These are phyloP conservation scores for Chlorella variabilis DNA, from an alignment of 163 green algal species.

Conservation along the genomic window DNA sequence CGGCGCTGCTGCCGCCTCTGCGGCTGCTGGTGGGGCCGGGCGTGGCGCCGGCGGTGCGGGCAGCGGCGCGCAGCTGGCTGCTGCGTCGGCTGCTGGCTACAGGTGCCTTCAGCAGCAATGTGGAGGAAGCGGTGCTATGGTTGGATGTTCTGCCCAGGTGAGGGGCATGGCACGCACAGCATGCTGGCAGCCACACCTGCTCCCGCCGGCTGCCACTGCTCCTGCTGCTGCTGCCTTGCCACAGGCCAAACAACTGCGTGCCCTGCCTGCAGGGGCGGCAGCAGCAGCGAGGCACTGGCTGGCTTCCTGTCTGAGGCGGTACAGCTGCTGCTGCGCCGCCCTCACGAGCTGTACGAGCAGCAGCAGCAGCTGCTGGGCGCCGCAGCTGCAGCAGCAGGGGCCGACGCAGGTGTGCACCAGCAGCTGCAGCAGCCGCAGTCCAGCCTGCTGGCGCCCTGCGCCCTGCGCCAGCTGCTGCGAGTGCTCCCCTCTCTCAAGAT, in stretches of 20 bases:
- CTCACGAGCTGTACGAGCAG: constrained; percentile 39
- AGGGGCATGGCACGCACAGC: not conserved
- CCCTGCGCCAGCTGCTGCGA: constrained; percentile 49
- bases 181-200: too few species aligned
- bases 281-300: not conserved
- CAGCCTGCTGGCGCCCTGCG: constrained; percentile 47
- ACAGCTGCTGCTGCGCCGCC: constrained; percentile 29
- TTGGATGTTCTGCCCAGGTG: constrained; percentile 42
- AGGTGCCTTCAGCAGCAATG: constrained; percentile 34
- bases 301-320: constrained; percentile 44
- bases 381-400: not conserved
- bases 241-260: too few species aligned
- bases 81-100: constrained; percentile 22
- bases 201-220: not conserved
- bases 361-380: constrained; percentile 32
- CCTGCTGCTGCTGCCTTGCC: too few species aligned
- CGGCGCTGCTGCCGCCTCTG: constrained; percentile 33
- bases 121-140: constrained; percentile 47
- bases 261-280: not conserved
- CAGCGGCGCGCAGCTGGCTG: constrained; percentile 11
- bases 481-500: constrained; percentile 48
- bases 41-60: not conserved
- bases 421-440: constrained; percentile 11
- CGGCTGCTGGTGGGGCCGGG: constrained; percentile 16
- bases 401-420: not conserved